Evolutionary conservation across 768 basidiomycete genomes (phyloP), one percentile per base, ranked within the genome.

Genomic region (Hypholoma fasciculare): DNA sequence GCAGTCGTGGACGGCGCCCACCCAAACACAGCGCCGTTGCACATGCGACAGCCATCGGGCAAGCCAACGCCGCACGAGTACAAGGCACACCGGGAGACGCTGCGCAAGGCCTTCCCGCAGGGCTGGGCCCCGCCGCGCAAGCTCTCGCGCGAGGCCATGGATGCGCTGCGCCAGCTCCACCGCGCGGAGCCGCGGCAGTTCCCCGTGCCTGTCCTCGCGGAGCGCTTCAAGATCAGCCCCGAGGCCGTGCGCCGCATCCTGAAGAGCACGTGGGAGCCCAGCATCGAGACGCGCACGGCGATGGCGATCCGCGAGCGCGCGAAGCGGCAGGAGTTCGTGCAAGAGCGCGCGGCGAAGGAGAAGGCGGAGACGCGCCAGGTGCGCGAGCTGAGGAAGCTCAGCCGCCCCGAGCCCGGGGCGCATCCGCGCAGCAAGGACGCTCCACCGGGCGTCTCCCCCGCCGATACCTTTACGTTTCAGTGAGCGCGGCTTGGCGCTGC

Each of bases 101-200:
- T 89, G 58, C 80, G 78, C 55, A 75, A 81, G 61, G 65, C 70
- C 3, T 89, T 88, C 66, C 88, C 87, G 26, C 70, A 74, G 9
- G 87, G 87, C 46, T 95, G 92, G 92, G 75, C 78, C 50, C 93
- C 93, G 23, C 88, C 88, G 56, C 86, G 85, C 65, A 92, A 91
- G 68, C 69, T 95, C 53, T 90, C 90, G 13, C 82, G 89, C 54
- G 87, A 90, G 64, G 91, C 92, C 37, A 94, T 94, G 92, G 87
- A 88, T 61, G 86, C 87, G 14, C 71, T 95, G 58, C 83, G 89
- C 39, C 78, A 83, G 47, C 76, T 94, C 56, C 82, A 92, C 68
- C 72, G 73, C 40, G 69, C 85, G 46, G 85, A 94, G 66, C 85
- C 87, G 7, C 77, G 76, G 49, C 81, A 73, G 48, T 92, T 88